Evolutionary conservation across 73 alveolate species (phyloP), one percentile per base, ranked within the genome.

Genomic region (Blepharisma japonicum): DNA sequence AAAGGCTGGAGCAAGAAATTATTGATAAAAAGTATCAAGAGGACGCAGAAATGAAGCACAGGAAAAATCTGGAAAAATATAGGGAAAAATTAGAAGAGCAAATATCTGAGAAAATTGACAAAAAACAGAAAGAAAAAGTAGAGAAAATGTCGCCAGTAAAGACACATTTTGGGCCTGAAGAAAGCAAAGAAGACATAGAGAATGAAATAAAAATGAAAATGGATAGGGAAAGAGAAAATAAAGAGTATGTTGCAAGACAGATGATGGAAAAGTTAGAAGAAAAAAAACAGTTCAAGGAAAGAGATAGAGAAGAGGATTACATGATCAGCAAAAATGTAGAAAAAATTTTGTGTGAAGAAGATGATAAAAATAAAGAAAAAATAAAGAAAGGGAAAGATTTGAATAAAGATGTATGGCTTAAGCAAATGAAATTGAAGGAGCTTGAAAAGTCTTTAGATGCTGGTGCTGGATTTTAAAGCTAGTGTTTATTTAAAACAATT

Each of bases 381-480:
- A 39, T 14, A 39, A 61, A 8, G 14, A 14, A 61, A 14, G 47
- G 47, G 2, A 61, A 61, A 25, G 2, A n/a, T 9, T 25, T 61
- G 0, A 61, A 61, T 61, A 61, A 61, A 25, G 48, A 61, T 61
- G 23, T 61, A 2, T 61, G 74, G 74, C 14, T 61, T n/a, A 61
- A 61, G 5, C 74, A 61, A 61, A 61, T 61, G 48, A 39, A 61
- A 39, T 14, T 61, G 18, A 61, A 61, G 23, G 46, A n/a, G 18
- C 23, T 61, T n/a, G 74, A 61, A 61, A 61, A 61, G 42, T 32
- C 42, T 32, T 32, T 32, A 32, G 42, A 32, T 32, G 42, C 42
- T 32, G 42, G 42, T 1, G 42, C 42, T 32, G 42, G 42, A 32
- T 32, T 32, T 32, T 32, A 32, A 32, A 32, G 42, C 42, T 32